Evolutionary conservation across 352 stramenopile species (phyloP), one percentile per base, ranked within the genome.

Genomic region (Elongisporangium anandrum): DNA sequence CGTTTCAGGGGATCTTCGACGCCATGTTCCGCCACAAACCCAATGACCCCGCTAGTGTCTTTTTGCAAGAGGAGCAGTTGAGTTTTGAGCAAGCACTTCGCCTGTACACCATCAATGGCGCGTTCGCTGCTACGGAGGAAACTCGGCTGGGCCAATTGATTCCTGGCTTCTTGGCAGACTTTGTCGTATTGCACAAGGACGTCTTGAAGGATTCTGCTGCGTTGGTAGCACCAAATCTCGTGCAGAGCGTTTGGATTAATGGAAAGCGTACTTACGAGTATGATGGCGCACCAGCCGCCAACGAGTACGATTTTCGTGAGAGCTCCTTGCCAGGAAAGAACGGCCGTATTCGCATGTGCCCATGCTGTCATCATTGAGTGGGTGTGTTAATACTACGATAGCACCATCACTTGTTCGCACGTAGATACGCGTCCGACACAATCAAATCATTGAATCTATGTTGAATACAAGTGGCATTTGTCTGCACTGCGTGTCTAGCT

Each of bases 1-100:
- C 88, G 21, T 92, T 96, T 63, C 80, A 90, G 63, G 88, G 88
- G 24, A 92, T 97, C 50, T 97, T 90, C 62, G 88, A 97, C 50
- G 83, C 87, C 16, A 90, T 97, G 2, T 92, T 83, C 56, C 85
- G 88, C 38, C 67, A 66, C 61, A 87, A 83, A 24, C 77, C 79
- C 5, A 69, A 66, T 20, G 70, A 66, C 13, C 67, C 73, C 1
- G 63, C 79, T n/a, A 57, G 78, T 8, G 78, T 79, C 4, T 90
- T 87, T 50, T 66, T 92, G 17, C 84, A 75, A 0, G 54, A 81
- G 17, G 85, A 97, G 56, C 50, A 63, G 17, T 63, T 97, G 19
- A 83, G 72, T 4, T 95, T 97, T 57, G 60, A 70, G 0, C 66
- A 95, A 65, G 88, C 88, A 12, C 69, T 97, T 13, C 62, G 73